Evolutionary conservation across 2,329 filamentous ascomycete genomes (phyloP), one percentile per base, ranked within the genome.

Genomic region (Alternaria angustiovoidea): DNA sequence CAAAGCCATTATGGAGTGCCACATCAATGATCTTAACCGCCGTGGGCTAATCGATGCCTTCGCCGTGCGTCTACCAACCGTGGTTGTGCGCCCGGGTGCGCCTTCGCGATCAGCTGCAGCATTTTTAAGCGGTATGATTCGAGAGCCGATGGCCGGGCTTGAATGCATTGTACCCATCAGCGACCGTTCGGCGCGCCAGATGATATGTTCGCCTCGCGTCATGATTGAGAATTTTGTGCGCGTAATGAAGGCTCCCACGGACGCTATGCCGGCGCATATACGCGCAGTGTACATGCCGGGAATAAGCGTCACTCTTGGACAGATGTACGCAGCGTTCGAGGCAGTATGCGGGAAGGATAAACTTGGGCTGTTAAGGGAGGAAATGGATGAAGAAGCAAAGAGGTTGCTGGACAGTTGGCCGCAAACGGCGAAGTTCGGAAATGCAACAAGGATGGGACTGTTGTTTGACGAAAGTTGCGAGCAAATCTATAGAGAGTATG

Each of bases 121-220:
- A 0, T 89, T 88, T 66, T 75, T 87, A n/a, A 87, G 82, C 1
- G 86, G 86, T 16, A 87, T 89, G 78, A 85, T 89, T 59, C 82
- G 87, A 30, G 87, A 89, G 76, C 86, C 87, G 1, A 79, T 88
- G 73, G 44, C 44, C 44, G 44, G 44, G 1, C 44, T 47, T 12
- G 44, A 79, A 81, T 22, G 57, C 79, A 59, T 81, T 81, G 66
- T 82, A 78, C 49, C 70, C 80, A 39, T 67, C 84, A 5, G 75
- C 85, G 63, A 73, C 73, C 54, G 73, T 76, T 67, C 79, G 82
- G 42, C 83, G 84, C 51, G 78, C 83, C 64, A 79, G 84, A 67
- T 87, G 85, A 80, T 87, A 43, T 86, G 84, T 68, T 84, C 82
- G 44, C 84, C 85, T 9, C 79, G 79, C 59, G 85, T 82, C 4